Conservation (phyloP, 306 rosid species). For the Cucurbita pepo region DNA sequence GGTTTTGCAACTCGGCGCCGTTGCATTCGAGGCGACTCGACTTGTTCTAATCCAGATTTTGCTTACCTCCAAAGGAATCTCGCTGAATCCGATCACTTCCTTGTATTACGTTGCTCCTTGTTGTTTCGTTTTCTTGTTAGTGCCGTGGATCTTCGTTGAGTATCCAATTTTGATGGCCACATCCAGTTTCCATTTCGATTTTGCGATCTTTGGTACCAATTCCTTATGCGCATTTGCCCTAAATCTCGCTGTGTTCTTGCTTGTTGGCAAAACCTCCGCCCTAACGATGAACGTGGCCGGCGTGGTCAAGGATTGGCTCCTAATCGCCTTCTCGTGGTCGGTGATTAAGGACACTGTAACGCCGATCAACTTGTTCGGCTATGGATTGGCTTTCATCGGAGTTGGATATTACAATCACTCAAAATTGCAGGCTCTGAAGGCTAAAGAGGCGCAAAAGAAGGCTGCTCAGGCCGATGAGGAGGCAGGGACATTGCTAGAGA, state of each 20-base stretch:
- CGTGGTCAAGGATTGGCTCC: conserved; percentile 73
- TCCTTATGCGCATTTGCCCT: conserved; percentile 68
- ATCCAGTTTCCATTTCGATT: conserved; percentile 54
- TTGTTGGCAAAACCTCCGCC: conserved; percentile 79
- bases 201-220: conserved; percentile 50
- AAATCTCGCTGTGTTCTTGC: conserved; percentile 68
- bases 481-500: conserved; percentile 46
- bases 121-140: conserved; percentile 37
- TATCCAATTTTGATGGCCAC: conserved; percentile 41
- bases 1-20: conserved; percentile 61
- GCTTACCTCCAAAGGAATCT: conserved; percentile 71
- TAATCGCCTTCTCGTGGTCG: conserved; percentile 82
- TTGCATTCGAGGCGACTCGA: conserved; percentile 70
- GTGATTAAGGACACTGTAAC: conserved; percentile 81
- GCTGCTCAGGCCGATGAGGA: conserved; percentile 47
- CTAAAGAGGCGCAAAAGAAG: conserved; percentile 75
- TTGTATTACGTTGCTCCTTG: conserved; percentile 77
- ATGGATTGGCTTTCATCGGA: conserved; percentile 65
- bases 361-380: conserved; percentile 62
- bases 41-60: conserved; percentile 80
- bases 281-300: conserved; percentile 92
- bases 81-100: conserved; percentile 65
- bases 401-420: conserved; percentile 78
- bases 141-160: conserved; percentile 71
- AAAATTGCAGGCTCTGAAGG: conserved; percentile 65